Base-by-base conservation (phyloP, 345 rosid species). In the Murraya paniculata region DNA sequence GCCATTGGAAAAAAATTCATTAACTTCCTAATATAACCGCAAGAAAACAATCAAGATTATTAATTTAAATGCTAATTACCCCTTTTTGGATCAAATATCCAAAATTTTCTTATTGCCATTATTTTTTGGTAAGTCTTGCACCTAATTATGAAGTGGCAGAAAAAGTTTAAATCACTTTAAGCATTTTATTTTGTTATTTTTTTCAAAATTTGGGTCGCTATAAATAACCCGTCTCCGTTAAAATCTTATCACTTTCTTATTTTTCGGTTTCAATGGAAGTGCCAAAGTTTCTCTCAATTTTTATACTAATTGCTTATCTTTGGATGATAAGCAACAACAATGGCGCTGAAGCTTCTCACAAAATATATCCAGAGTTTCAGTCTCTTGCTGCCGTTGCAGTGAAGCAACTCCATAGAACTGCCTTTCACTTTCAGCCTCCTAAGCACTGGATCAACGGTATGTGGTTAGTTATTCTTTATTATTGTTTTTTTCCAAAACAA, bases 361-460 rank as follows among this genome's bases (percentile, higher is more conserved):
- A 66, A 25, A 24, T 90, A 50, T 90, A 72, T 48, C 84, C 84
- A 1, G 41, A 79, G 35, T 76, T 68, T 39, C 98, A 93, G 65
- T 87, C 86, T 68, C 45, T 75, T 31, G n/a, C 33, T 8, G 88
- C 85, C 5, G 59, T 45, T 3, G 24, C 56, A 3, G 90, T 90
- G 36, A 60, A 56, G 57, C 75, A 83, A 58, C 56, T 78, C 69
- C 91, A 91, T 30, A 80, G 95, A 81, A 88, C 98, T 14, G 91
- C 77, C 7, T 95, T 73, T 80, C 98, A 95, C 67, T 95, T 95
- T 76, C 98, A 93, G 74, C 98, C 98, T 76, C 92, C 91, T 0
- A 84, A 55, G 80, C 81, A 95, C 77, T 95, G 98, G 98, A 92
- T 92, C 80, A 95, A 93, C 58, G 98, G 98, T 95, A 87, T 25